Conservation (phyloP, 805 yeast genomes). For the Ogataea trehalophila region DNA sequence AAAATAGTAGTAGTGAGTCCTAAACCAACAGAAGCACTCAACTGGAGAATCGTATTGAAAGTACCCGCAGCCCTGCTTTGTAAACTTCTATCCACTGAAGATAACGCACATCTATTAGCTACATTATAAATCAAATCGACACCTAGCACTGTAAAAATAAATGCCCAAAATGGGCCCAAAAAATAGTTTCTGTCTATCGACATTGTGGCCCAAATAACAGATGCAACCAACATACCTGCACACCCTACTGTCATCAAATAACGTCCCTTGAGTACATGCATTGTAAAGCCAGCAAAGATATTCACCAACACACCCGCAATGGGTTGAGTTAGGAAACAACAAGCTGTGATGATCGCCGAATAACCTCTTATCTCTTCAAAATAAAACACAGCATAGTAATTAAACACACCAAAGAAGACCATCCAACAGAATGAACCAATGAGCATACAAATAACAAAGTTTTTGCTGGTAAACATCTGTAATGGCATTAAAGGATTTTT, state of each 20-base stretch:
- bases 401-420: slow-evolving; percentile 36
- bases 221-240: slow-evolving; percentile 31
- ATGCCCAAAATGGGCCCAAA: slow-evolving; percentile 42
- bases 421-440: slow-evolving; percentile 37
- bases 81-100: slow-evolving; percentile 33
- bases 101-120: slow-evolving; percentile 37
- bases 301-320: slow-evolving; percentile 39
- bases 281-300: slow-evolving; percentile 40
- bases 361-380: slow-evolving; percentile 37
- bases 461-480: slow-evolving; percentile 34
- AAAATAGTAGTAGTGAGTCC: slow-evolving; percentile 39
- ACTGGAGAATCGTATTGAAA: slow-evolving; percentile 40
- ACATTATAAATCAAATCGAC: slow-evolving; percentile 46
- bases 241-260: slow-evolving; percentile 33
- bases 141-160: slow-evolving; percentile 37
- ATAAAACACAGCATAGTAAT: slow-evolving; percentile 37
- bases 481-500: slow-evolving; percentile 45
- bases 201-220: slow-evolving; percentile 40
- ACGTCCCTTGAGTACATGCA: slow-evolving; percentile 41
- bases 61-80: slow-evolving; percentile 47
- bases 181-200: slow-evolving; percentile 34
- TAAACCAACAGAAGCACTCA: slow-evolving; percentile 38
- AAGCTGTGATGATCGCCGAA: slow-evolving; percentile 38
- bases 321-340: slow-evolving; percentile 40
- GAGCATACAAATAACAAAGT: slow-evolving; percentile 37